Evolutionary conservation across 228 moss, liverwort and hornwort genomes (phyloP).

Genomic region (Sphagnum magellanicum): DNA sequence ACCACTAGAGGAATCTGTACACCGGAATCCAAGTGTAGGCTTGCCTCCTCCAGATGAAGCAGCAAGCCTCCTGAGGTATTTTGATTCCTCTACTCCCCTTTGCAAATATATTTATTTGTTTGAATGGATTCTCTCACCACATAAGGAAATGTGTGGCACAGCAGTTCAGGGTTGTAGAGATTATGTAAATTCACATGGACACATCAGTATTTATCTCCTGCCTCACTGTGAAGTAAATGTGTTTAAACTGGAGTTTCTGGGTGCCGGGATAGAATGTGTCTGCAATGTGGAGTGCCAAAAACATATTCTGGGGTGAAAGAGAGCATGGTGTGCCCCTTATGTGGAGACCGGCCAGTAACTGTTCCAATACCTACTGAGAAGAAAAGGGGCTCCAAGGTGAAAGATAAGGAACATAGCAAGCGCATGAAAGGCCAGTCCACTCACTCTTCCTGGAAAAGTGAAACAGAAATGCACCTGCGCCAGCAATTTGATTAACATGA

Average conservation of each 20-base stretch:
- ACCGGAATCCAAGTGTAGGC: slow-evolving; percentile 42
- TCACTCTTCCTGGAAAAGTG: slow-evolving; percentile 93
- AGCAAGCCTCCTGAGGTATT: slow-evolving; percentile 58
- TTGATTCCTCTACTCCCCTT: background rate
- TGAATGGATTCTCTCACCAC: too few species aligned
- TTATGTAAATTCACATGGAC: background rate
- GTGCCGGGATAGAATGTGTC: slow-evolving; percentile 30
- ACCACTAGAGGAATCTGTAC: slow-evolving; percentile 15
- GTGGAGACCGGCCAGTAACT: slow-evolving; percentile 54
- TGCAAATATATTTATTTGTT: too few species aligned
- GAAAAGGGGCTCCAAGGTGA: slow-evolving; percentile 67
- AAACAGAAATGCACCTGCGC: slow-evolving; percentile 97
- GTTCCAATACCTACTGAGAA: slow-evolving; percentile 32
- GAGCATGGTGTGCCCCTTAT: slow-evolving; percentile 61
- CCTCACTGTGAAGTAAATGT: background rate
- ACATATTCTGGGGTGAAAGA: slow-evolving; percentile 54
- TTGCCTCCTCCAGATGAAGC: slow-evolving; percentile 54
- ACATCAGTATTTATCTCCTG: background rate
- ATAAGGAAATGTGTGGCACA: too few species aligned
- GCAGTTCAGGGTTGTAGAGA: background rate
- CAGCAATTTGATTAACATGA: slow-evolving; percentile 83
- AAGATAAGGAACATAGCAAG: slow-evolving; percentile 92
- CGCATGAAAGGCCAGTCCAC: slow-evolving; percentile 97
- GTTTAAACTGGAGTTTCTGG: slow-evolving; percentile 5
- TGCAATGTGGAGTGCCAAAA: slow-evolving; percentile 57